Base-by-base conservation (phyloP, 768 basidiomycete species). In the Russula emetica region DNA sequence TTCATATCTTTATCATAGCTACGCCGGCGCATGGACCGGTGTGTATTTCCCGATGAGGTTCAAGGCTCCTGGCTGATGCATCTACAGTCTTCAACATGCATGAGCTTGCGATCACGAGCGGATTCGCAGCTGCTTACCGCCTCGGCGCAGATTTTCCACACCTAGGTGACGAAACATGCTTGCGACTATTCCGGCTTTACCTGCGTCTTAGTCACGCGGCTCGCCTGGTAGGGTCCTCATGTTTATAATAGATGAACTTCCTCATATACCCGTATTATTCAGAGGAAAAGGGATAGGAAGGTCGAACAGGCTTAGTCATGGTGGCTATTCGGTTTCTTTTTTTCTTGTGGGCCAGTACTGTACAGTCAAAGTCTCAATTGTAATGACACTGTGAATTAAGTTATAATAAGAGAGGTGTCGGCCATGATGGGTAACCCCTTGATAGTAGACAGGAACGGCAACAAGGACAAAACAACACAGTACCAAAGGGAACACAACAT, bases 91-190 rank as follows among this genome's bases (percentile, higher is more conserved):
- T 76, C 52, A 75, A 75, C 61, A 73, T 73, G 71, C 75, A 76
- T 62, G 76, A 75, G 66, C 68, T 76, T 8, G 75, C 70, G 40
- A 74, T 78, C n/a, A 75, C 71, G 8, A 78, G 76, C 44, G 77
- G 78, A n/a, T 75, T 78, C 58, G 74, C 76, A 5, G 77, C 76
- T n/a, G 76, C 77, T 3, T 78, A 78, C 52, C 71, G 69, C 24
- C 67, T 75, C 13, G 73, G 73, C 7, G 74, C 72, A 2, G 71
- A 72, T 16, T 75, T 72, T 62, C 73, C 72, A 2, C 73, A 72
- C 67, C 64, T 70, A 16, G 71, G 69, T n/a, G 71, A 75, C 60
- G 69, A 73, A 28, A 70, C 71, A 30, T 73, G 73, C 58, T 68
- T 70, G 42, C 57, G 72, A 20, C 71, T 74, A 18, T 73, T 74